phyloP scores from a whole-genome alignment of 2,329 filamentous ascomycete genomes.

The Alternaria ventricosa region DNA sequence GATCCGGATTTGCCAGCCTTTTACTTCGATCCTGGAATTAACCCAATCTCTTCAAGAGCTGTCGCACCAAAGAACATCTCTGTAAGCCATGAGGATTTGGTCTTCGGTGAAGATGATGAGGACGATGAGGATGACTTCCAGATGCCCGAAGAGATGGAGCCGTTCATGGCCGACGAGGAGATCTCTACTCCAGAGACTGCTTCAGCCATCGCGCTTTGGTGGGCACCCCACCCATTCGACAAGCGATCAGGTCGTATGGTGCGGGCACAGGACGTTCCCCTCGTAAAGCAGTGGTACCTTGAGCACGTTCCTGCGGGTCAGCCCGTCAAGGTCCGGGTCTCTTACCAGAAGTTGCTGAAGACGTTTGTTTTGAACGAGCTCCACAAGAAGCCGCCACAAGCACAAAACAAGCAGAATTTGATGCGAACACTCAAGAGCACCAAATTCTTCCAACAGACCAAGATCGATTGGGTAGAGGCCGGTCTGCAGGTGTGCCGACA shows the following conservation, averaged over 20 bases:
- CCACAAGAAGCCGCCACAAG: conserved; percentile 94
- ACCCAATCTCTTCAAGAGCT: conserved; percentile 93
- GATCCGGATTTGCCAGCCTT: conserved; percentile 91
- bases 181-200: conserved; percentile 88
- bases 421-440: conserved; percentile 90
- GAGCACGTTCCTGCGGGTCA: conserved; percentile 92
- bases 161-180: conserved; percentile 89
- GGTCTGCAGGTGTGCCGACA: conserved; percentile 97
- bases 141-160: conserved; percentile 78
- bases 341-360: conserved; percentile 97
- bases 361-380: conserved; percentile 95
- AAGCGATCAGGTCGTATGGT: conserved; percentile 95
- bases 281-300: conserved; percentile 98
- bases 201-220: conserved; percentile 93
- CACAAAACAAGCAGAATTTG: conserved; percentile 91
- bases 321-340: conserved; percentile 96
- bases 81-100: conserved; percentile 87
- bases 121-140: conserved; percentile 85
- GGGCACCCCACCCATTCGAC: conserved; percentile 97
- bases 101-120: conserved; percentile 88
- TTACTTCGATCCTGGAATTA: conserved; percentile 97
- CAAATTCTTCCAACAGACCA: conserved; percentile 99
- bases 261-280: conserved; percentile 91
- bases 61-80: conserved; percentile 95
- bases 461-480: conserved; percentile 98